Percentiles rank a stretch among this genome's conserved stretches.
phyloP scores from a whole-genome alignment of 2,329 filamentous ascomycete species.

The Penicillium sp. region DNA sequence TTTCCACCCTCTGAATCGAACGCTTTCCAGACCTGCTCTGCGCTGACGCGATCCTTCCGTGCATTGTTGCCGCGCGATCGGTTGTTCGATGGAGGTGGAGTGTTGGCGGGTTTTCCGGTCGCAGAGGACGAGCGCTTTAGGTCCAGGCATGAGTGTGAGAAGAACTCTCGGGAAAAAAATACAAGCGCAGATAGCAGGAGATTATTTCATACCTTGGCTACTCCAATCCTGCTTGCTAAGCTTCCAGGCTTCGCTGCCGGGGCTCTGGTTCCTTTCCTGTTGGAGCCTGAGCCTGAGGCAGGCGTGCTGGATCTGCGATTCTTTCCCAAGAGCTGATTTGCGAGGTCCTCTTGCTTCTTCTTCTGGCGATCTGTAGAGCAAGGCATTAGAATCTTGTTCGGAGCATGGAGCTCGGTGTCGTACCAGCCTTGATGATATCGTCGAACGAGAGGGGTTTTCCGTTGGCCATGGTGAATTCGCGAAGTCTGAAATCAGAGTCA shows the following conservation, averaged over 20 bases:
- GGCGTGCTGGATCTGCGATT: slow-evolving; percentile 54
- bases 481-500: background rate
- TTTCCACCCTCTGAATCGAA: slow-evolving; percentile 33
- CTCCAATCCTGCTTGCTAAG: slow-evolving; percentile 61
- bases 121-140: slow-evolving; percentile 44
- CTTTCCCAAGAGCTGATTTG: slow-evolving; percentile 60
- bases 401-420: slow-evolving; percentile 17
- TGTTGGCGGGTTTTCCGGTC: slow-evolving; percentile 39
- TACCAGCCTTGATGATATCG: slow-evolving; percentile 55
- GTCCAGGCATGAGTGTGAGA: background rate
- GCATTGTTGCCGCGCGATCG: slow-evolving; percentile 28
- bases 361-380: slow-evolving; percentile 51
- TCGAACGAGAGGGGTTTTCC: slow-evolving; percentile 50
- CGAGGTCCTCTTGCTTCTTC: slow-evolving; percentile 59
- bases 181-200: background rate
- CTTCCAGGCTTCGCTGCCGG: slow-evolving; percentile 48
- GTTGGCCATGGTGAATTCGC: slow-evolving; percentile 34
- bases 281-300: slow-evolving; percentile 38
- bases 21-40: slow-evolving; percentile 35
- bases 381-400: slow-evolving; percentile 9
- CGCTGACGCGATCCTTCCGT: slow-evolving; percentile 37
- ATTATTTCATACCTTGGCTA: slow-evolving; percentile 53
- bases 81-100: slow-evolving; percentile 26
- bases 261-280: slow-evolving; percentile 31
- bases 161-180: background rate